These are phyloP conservation scores for Xylaria telfairii DNA, from an alignment of 495 filamentous ascomycete genomes.

Conservation along the genomic window DNA sequence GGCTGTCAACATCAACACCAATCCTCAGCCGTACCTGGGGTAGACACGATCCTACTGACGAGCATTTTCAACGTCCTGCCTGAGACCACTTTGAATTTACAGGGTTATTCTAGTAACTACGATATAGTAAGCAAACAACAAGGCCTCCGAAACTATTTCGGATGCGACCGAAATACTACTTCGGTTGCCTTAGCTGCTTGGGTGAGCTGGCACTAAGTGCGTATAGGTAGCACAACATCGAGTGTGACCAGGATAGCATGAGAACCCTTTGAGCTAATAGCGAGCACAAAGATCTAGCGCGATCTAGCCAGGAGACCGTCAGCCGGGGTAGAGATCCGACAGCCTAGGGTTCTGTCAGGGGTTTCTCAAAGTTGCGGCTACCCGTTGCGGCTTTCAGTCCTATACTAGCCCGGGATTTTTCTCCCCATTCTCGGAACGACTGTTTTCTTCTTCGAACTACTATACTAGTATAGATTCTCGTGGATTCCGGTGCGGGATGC, in stretches of 20 bases:
- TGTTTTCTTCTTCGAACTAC: background rate
- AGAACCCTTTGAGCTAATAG: background rate
- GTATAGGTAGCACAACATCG: background rate
- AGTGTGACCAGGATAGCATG: background rate
- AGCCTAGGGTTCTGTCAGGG: background rate
- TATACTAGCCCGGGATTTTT: background rate
- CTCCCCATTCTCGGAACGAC: background rate
- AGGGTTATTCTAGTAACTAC: background rate
- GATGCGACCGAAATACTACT: background rate
- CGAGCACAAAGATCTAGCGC: background rate
- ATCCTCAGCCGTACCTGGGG: background rate
- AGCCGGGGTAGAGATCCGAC: background rate
- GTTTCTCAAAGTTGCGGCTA: background rate
- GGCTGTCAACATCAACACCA: no score
- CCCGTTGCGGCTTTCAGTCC: background rate
- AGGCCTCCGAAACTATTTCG: background rate
- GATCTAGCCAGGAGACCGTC: background rate
- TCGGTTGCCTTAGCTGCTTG: background rate
- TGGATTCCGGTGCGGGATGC: background rate
- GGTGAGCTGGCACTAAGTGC: no score
- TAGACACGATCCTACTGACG: background rate
- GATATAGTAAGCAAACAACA: slow-evolving; percentile 13
- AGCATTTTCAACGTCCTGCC: background rate
- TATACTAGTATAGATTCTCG: background rate
- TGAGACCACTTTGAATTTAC: background rate